Conservation (phyloP, 192 early-diverging fungal species). For the Chytriomyces sp. region DNA sequence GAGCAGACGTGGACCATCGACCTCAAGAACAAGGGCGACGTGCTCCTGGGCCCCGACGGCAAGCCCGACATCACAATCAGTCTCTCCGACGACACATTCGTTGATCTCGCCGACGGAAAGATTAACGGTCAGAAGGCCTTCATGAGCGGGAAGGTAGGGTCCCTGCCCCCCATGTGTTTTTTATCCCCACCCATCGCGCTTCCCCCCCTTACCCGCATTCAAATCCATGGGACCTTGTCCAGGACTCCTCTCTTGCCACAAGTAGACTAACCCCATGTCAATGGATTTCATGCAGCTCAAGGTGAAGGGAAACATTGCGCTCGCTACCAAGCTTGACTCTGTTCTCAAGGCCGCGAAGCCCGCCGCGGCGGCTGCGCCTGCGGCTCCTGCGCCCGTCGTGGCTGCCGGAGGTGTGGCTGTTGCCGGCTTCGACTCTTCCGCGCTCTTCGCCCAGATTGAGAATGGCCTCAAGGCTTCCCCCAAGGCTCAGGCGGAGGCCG, state of each 20-base stretch:
- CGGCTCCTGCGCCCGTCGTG: constrained; percentile 34
- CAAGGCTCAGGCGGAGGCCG: constrained; percentile 62
- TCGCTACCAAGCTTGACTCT: constrained; percentile 32
- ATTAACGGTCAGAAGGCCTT: constrained; percentile 53
- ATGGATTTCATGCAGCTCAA: constrained; percentile 35
- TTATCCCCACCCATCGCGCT: background rate
- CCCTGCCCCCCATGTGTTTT: background rate
- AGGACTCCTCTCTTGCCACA: too few species aligned
- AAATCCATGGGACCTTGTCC: too few species aligned
- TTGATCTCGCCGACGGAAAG: constrained; percentile 50
- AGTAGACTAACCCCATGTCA: background rate
- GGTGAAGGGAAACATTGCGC: constrained; percentile 46
- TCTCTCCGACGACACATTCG: constrained; percentile 44
- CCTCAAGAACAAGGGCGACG: constrained; percentile 48
- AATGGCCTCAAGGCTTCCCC: constrained; percentile 58
- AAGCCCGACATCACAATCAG: constrained; percentile 49
- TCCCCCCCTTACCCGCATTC: background rate
- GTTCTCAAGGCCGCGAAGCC: constrained; percentile 44
- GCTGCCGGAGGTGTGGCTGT: constrained; percentile 46
- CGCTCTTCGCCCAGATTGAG: constrained; percentile 72
- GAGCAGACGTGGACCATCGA: constrained; percentile 49
- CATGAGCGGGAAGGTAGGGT: constrained; percentile 45
- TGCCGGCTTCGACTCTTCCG: constrained; percentile 75
- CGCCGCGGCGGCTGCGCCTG: constrained; percentile 28
- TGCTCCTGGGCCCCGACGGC: constrained; percentile 37